phyloP scores from a whole-genome alignment of 352 stramenopile genomes.

The Pythium monospermum region DNA sequence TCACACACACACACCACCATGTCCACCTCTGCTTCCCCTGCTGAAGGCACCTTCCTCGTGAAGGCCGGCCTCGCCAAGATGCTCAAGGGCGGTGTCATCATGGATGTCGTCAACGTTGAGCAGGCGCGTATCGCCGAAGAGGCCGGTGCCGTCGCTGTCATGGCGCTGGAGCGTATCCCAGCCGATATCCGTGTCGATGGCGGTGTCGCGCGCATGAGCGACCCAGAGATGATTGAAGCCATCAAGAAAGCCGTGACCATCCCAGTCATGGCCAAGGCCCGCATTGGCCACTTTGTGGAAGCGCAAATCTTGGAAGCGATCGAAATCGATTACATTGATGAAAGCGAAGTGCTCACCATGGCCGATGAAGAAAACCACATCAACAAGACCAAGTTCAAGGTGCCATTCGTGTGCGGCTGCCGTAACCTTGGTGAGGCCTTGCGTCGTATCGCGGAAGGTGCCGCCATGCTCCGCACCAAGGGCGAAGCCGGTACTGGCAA shows the following conservation, averaged over 20 bases:
- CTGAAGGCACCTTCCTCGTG: constrained; percentile 85
- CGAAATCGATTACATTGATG: constrained; percentile 99
- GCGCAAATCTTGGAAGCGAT: constrained; percentile 97
- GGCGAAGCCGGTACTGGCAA: constrained; percentile 98
- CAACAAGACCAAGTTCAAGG: constrained; percentile 96
- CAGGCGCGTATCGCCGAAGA: constrained; percentile 96
- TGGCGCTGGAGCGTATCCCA: constrained; percentile 98
- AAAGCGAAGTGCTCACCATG: constrained; percentile 98
- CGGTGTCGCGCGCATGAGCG: constrained; percentile 96
- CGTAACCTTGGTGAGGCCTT: constrained; percentile 97
- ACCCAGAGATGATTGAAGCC: constrained; percentile 96
- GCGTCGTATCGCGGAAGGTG: constrained; percentile 92
- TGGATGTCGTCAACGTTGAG: constrained; percentile 92
- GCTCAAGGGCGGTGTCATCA: constrained; percentile 98
- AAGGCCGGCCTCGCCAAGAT: constrained; percentile 97
- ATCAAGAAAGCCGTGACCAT: constrained; percentile 99
- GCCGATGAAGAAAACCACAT: constrained; percentile 97
- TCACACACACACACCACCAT: constrained; percentile 1
- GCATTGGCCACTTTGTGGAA: constrained; percentile 99
- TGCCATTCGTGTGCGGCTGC: constrained; percentile 98
- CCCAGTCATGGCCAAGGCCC: constrained; percentile 98
- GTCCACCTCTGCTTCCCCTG: constrained; percentile 24
- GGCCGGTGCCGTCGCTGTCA: constrained; percentile 96
- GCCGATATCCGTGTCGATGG: constrained; percentile 96
- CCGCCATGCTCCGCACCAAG: constrained; percentile 98